Base-by-base conservation (phyloP, 1,139 yeast genomes). In the Kodamaea anthophila region DNA sequence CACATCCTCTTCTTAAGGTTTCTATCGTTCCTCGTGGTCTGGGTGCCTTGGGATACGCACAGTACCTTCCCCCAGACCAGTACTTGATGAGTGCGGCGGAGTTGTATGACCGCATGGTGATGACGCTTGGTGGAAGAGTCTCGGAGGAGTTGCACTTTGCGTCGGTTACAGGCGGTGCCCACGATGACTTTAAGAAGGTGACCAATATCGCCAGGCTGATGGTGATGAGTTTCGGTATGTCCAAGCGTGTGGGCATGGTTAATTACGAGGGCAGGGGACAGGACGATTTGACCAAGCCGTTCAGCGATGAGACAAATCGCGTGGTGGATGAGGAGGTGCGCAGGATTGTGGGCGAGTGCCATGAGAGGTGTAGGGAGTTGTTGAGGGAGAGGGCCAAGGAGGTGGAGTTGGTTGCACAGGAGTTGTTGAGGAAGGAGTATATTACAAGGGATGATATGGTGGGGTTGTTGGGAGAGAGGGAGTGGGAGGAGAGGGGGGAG, bases 41-140 rank as follows among this genome's bases (percentile, higher is more conserved):
- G 60, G 96, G 94, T 32, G 95, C 97, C 2, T 67, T 91, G 33
- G 98, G 98, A n/a, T 91, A 91, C 55, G 98, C 98, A 1, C 96
- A 91, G 55, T 91, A 91, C 53, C 68, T 93, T 40, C 98, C 98
- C 9, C 87, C 94, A 5, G 98, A 91, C 53, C 85, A 83, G 50
- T 86, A 87, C 47, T 68, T 91, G 46, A 70, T 85, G 46, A 75
- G 84, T 15, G 75, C 82, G 38, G 77, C 77, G 42, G 95, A 91
- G 57, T 74, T 88, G 42, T 61, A 64, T 43, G 95, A 91, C 53
- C 70, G 95, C 44, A 91, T 91, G 96, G 77, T 88, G 15, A 91
- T 91, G 96, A 86, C 97, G 0, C 69, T 91, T 31, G 98, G 97
- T 29, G 98, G 98, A 5, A 74, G 98, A 46, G 96, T 91, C 3